Evolutionary conservation across 2,329 filamentous ascomycete genomes (phyloP).

Genomic region (Tolypocladium guangdongense): DNA sequence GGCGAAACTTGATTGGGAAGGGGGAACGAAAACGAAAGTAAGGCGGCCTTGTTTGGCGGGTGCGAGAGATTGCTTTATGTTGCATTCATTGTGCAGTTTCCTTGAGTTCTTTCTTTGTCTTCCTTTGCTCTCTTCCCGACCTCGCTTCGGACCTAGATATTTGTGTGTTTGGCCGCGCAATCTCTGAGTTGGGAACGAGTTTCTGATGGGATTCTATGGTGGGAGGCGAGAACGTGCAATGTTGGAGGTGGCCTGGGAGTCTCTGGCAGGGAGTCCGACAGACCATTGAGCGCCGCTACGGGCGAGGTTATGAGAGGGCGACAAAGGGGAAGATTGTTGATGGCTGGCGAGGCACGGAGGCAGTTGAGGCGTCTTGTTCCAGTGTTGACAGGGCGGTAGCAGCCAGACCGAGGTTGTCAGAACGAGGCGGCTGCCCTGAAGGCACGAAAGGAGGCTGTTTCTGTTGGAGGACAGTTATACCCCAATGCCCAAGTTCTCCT

Average conservation of each 20-base stretch:
- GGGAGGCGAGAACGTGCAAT: neutral
- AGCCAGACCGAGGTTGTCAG: neutral
- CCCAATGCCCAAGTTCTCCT: slow-evolving; percentile 1
- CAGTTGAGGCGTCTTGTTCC: neutral
- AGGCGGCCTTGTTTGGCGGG: neutral
- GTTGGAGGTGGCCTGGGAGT: neutral
- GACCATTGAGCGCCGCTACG: neutral
- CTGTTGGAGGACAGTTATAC: slow-evolving; percentile 1
- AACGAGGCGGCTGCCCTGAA: neutral
- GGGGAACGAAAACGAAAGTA: neutral
- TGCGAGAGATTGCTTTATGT: neutral
- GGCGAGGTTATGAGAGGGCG: neutral
- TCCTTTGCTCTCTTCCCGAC: neutral
- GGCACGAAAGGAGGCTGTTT: neutral
- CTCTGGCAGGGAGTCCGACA: neutral
- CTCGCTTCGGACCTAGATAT: slow-evolving; percentile 2
- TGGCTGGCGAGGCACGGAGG: neutral
- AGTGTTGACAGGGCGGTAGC: neutral
- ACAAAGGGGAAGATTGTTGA: neutral
- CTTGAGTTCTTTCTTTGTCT: neutral
- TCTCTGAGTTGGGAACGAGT: neutral
- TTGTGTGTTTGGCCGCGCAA: slow-evolving; percentile 1
- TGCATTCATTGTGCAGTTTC: slow-evolving; percentile 1
- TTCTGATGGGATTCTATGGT: neutral
- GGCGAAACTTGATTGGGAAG: neutral